These are phyloP conservation scores for Geotrichum klebahnii DNA, from an alignment of 1,139 yeast genomes.

Conservation along the genomic window DNA sequence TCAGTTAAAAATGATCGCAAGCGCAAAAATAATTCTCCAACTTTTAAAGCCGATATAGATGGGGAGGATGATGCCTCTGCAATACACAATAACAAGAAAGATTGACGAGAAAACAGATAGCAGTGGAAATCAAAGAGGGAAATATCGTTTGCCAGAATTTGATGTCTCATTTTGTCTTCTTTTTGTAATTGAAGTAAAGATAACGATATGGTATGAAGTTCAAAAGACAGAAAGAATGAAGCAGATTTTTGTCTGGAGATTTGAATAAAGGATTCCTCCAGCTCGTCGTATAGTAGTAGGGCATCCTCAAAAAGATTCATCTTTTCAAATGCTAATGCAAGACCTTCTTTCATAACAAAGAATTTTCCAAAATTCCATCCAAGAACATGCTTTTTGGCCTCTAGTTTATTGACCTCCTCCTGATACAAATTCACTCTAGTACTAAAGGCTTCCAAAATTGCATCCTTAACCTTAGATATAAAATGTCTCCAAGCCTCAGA, in stretches of 20 bases:
- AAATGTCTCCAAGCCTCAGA: constrained; percentile 51
- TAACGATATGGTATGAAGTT: constrained; percentile 30
- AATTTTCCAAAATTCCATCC: constrained; percentile 47
- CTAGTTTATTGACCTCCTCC: constrained; percentile 39
- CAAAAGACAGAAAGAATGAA: constrained; percentile 33
- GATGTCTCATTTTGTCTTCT: constrained; percentile 32
- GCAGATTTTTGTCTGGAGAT: constrained; percentile 28
- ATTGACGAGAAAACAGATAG: constrained; percentile 44
- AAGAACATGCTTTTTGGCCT: constrained; percentile 36
- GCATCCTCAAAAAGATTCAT: constrained; percentile 59
- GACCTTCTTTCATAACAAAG: constrained; percentile 46
- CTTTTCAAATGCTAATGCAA: constrained; percentile 47
- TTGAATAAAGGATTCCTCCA: constrained; percentile 34
- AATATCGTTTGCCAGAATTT: constrained; percentile 40
- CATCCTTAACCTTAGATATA: constrained; percentile 47
- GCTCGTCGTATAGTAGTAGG: constrained; percentile 46
- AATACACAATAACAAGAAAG: constrained; percentile 37
- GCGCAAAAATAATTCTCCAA: constrained; percentile 37
- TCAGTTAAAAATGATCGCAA: constrained; percentile 45
- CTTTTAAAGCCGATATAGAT: constrained; percentile 38
- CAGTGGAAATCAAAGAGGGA: constrained; percentile 43
- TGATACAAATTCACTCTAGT: constrained; percentile 45
- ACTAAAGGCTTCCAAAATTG: constrained; percentile 56
- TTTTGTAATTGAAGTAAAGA: constrained; percentile 23
- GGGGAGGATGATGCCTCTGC: constrained; percentile 38